phyloP scores from a whole-genome alignment of 2,329 filamentous ascomycete genomes.

The Elsinoe necatrix region DNA sequence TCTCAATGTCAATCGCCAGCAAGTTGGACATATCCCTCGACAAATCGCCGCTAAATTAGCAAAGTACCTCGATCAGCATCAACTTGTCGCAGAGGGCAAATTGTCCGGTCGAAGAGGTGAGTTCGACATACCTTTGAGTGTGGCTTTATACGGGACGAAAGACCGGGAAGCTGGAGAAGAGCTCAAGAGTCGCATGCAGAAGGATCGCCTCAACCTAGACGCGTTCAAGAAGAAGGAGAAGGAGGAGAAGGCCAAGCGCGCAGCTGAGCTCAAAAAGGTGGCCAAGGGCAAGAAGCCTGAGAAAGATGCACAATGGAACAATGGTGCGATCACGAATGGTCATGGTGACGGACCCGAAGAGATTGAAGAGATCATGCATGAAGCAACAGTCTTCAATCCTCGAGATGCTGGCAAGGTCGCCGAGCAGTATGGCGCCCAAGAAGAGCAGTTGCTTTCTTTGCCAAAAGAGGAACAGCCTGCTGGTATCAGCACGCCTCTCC shows the following conservation, averaged over 20 bases:
- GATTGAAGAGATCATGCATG: slow-evolving; percentile 56
- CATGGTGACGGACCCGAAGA: slow-evolving; percentile 36
- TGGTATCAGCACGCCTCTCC: slow-evolving; percentile 55
- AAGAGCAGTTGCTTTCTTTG: slow-evolving; percentile 62
- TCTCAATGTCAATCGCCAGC: slow-evolving; percentile 65
- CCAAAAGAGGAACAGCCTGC: slow-evolving; percentile 62
- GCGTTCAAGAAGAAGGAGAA: slow-evolving; percentile 35
- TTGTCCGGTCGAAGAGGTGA: slow-evolving; percentile 57
- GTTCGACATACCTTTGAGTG: slow-evolving; percentile 64
- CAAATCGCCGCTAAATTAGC: slow-evolving; percentile 62
- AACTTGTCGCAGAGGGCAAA: slow-evolving; percentile 58
- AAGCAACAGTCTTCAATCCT: slow-evolving; percentile 60
- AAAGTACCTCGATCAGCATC: slow-evolving; percentile 54
- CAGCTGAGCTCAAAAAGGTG: slow-evolving; percentile 20
- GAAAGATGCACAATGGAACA: slow-evolving; percentile 2
- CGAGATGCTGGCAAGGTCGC: slow-evolving; percentile 56
- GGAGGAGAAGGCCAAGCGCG: slow-evolving; percentile 29
- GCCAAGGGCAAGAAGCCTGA: slow-evolving; percentile 17
- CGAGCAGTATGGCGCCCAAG: slow-evolving; percentile 62
- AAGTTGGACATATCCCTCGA: slow-evolving; percentile 72
- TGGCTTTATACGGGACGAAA: slow-evolving; percentile 56
- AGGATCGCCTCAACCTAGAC: slow-evolving; percentile 52
- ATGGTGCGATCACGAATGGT: slow-evolving; percentile 22
- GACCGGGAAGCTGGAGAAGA: slow-evolving; percentile 34
- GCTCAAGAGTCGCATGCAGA: slow-evolving; percentile 55